phyloP scores from a whole-genome alignment of 179 eudicot genomes.

The Nepenthes alata region DNA sequence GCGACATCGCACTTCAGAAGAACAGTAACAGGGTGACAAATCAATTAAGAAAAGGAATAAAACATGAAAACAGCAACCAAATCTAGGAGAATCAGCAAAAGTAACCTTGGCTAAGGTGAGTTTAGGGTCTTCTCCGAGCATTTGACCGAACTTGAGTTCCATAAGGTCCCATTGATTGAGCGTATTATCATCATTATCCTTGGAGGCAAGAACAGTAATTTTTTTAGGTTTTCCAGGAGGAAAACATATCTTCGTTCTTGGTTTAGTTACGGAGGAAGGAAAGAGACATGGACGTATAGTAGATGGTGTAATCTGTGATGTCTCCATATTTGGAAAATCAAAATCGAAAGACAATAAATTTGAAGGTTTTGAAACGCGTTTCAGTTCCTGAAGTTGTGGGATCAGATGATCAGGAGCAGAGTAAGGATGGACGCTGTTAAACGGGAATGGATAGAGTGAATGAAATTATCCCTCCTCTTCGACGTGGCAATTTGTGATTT shows the following conservation, averaged over 20 bases:
- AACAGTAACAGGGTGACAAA: no score
- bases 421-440: no score
- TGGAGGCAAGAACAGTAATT: conserved; percentile 40
- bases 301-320: conserved; percentile 17
- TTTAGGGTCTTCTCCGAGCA: conserved; percentile 88
- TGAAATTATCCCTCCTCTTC: no score
- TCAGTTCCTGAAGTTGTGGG: no score
- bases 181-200: conserved; percentile 17
- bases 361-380: no score
- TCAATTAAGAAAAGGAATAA: neutral
- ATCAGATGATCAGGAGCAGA: no score
- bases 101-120: conserved; percentile 81
- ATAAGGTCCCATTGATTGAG: conserved; percentile 54
- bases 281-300: conserved; percentile 19
- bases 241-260: conserved; percentile 23
- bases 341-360: no score
- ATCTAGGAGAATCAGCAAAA: neutral
- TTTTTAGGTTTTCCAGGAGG: conserved; percentile 24
- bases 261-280: conserved; percentile 10
- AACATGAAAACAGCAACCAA: neutral
- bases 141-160: conserved; percentile 73
- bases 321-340: no score
- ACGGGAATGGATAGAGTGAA: no score
- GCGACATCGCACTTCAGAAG: neutral
- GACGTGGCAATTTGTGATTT: no score